phyloP scores from a whole-genome alignment of 108 stramenopile genomes.

The Pinguiococcus pyrenoidosus region DNA sequence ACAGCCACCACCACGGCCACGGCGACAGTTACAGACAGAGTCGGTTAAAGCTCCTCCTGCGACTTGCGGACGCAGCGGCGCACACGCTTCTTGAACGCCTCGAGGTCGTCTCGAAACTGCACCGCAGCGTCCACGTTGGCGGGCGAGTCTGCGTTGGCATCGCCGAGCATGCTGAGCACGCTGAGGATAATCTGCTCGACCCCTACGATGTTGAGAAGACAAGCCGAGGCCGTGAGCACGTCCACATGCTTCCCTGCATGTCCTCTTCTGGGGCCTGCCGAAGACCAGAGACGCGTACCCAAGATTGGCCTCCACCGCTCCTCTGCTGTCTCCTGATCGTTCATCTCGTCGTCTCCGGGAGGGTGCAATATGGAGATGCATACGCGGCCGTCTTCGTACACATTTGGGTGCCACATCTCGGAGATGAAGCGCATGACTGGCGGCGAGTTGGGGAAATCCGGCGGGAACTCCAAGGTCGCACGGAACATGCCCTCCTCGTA shows the following conservation, averaged over 20 bases:
- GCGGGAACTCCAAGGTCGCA: conserved; percentile 76
- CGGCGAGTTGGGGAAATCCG: conserved; percentile 92
- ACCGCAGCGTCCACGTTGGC: conserved; percentile 95
- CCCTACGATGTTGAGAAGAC: no score
- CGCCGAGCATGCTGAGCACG: conserved; percentile 86
- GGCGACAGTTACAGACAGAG: no score
- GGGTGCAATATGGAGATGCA: conserved; percentile 98
- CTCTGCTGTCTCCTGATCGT: conserved; percentile 77
- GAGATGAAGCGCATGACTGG: conserved; percentile 77
- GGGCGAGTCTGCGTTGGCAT: conserved; percentile 94
- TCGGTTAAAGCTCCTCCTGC: conserved; percentile 23
- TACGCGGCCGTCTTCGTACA: conserved; percentile 52
- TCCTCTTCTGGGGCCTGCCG: no score
- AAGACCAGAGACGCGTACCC: no score
- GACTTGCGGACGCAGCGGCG: conserved; percentile 20
- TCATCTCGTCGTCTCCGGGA: conserved; percentile 85
- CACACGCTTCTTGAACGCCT: conserved; percentile 68
- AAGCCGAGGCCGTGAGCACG: no score
- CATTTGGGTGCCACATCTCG: conserved; percentile 98
- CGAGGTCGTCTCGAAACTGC: conserved; percentile 77
- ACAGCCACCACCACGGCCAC: no score
- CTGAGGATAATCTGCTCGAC: conserved; percentile 85
- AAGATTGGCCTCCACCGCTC: conserved; percentile 97
- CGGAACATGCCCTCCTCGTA: conserved; percentile 91
- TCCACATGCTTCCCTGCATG: no score